phyloP scores from a whole-genome alignment of 371 early-diverging fungal species.

The Nematocida parisii region DNA sequence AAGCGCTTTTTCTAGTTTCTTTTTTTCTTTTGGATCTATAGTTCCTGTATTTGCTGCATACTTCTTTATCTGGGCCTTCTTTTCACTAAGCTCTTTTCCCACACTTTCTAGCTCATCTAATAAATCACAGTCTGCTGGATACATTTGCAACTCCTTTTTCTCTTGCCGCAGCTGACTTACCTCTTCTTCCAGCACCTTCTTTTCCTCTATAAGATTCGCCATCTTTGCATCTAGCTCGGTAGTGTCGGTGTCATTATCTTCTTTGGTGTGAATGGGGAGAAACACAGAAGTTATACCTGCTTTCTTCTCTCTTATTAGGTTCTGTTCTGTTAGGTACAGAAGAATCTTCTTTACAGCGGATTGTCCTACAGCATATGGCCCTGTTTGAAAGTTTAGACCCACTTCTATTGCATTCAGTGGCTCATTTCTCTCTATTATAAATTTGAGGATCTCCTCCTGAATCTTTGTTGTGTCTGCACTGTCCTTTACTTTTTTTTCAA shows the following conservation, averaged over 20 bases:
- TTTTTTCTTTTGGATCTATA: constrained; percentile 58
- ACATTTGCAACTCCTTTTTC: background rate
- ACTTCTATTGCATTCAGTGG: constrained; percentile 30
- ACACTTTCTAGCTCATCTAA: background rate
- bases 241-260: constrained; percentile 18
- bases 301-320: constrained; percentile 2
- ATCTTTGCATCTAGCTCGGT: constrained; percentile 50
- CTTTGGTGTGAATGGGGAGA: constrained; percentile 17
- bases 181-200: constrained; percentile 28
- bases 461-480: background rate
- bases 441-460: background rate
- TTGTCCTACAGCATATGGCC: background rate
- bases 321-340: background rate
- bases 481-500: constrained; percentile 4
- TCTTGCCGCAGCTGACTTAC: background rate
- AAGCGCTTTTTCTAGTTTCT: constrained; percentile 29
- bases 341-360: background rate
- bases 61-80: constrained; percentile 10
- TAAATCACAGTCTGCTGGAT: background rate
- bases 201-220: constrained; percentile 8
- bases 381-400: constrained; percentile 7
- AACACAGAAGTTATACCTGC: constrained; percentile 15
- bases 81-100: constrained; percentile 18
- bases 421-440: constrained; percentile 36
- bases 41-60: background rate